Percentiles rank a stretch among this genome's conserved stretches.
phyloP scores from a whole-genome alignment of 108 stramenopile genomes.

The Skeletonema menzelii region DNA sequence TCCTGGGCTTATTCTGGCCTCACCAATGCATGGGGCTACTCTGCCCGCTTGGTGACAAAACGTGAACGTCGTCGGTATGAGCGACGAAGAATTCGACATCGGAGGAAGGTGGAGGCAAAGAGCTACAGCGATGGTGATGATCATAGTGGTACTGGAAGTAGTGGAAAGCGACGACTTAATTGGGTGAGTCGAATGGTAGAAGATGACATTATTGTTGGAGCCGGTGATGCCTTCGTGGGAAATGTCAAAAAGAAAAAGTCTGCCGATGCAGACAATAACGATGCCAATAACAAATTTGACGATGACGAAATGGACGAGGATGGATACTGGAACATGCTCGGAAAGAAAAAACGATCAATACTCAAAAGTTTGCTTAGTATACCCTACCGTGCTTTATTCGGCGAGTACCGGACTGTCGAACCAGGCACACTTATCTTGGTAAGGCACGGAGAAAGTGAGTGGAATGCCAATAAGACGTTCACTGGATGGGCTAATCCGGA shows the following conservation, averaged over 20 bases:
- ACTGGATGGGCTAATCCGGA: conserved; percentile 86
- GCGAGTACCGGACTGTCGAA: conserved; percentile 17
- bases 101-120: conserved; percentile 9
- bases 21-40: conserved; percentile 40
- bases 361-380: background rate
- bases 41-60: conserved; percentile 25
- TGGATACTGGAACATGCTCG: conserved; percentile 41
- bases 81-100: conserved; percentile 32
- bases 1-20: conserved; percentile 20
- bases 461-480: conserved; percentile 85
- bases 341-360: conserved; percentile 14
- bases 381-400: background rate
- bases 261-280: too few relatives aligned
- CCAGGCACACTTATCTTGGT: conserved; percentile 88
- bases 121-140: background rate
- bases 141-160: background rate
- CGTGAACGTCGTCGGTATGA: conserved; percentile 38
- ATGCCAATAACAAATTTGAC: conserved; percentile 4
- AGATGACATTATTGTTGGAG: conserved; percentile 5
- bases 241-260: conserved; percentile 7
- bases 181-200: background rate
- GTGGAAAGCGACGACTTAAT: background rate
- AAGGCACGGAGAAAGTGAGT: conserved; percentile 77
- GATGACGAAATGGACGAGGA: conserved; percentile 50
- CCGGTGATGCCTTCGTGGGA: conserved; percentile 17